Evolutionary conservation across 352 stramenopile genomes (phyloP).

Genomic region (Globisporangium carolinianum): DNA sequence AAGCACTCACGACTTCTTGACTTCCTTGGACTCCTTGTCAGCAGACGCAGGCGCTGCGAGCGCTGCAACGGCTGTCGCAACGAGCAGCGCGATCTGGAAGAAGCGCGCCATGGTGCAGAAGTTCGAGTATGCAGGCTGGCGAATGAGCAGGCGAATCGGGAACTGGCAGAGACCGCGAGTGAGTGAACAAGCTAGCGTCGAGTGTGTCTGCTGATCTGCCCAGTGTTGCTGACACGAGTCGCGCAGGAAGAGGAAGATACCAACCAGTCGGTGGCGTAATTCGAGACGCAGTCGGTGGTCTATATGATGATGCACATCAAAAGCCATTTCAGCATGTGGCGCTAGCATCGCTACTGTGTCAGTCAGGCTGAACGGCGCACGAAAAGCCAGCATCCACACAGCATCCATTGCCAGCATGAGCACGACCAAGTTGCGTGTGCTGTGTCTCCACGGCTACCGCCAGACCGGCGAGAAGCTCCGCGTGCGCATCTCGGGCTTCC

Average conservation of each 20-base stretch:
- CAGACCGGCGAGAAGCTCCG: constrained; percentile 71
- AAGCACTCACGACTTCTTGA: not conserved
- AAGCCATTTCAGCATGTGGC: too few relatives aligned
- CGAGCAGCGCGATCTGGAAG: constrained; percentile 23
- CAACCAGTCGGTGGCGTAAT: too few relatives aligned
- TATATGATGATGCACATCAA: too few relatives aligned
- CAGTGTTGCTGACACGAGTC: too few relatives aligned
- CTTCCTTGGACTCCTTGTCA: not conserved
- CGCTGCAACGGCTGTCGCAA: constrained; percentile 24
- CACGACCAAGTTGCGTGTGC: constrained; percentile 53
- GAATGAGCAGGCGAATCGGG: not conserved
- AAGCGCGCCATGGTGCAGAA: constrained; percentile 3
- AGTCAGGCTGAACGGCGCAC: not conserved
- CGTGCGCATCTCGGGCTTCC: constrained; percentile 62
- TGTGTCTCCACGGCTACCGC: constrained; percentile 81
- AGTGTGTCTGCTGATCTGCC: too few relatives aligned
- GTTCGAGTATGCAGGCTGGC: not conserved
- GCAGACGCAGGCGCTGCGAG: constrained; percentile 1
- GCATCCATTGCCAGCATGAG: not conserved
- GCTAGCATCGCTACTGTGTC: too few relatives aligned
- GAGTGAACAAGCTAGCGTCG: too few relatives aligned
- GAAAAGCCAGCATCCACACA: not conserved
- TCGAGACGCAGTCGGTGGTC: too few relatives aligned
- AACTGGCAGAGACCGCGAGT: not conserved
- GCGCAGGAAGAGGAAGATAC: too few relatives aligned